Evolutionary conservation across 257 asterid species (phyloP), one percentile per base, ranked within the genome.

Genomic region (Scutellaria minor): DNA sequence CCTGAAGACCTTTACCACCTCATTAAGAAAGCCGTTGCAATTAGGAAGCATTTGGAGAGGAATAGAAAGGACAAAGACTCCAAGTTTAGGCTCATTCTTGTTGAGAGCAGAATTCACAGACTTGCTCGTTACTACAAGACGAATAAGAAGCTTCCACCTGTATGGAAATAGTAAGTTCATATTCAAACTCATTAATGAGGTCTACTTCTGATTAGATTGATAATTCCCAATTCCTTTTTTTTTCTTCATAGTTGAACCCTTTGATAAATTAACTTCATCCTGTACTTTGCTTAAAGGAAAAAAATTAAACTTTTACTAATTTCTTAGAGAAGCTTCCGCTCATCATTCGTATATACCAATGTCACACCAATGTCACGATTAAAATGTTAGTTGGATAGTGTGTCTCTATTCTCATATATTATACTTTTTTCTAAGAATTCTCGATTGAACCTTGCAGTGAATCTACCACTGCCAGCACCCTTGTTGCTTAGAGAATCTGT

Each of bases 101-200:
- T 83, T 40, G 85, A 83, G 71, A 83, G 85, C 84, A 81, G 83
- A 45, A 81, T 81, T 45, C 83, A 78, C 81, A 71, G 83, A 44
- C 83, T 78, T 39, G 81, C 88, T 70, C 87, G 87, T 63, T 83
- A 83, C 76, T 83, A 83, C 82, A 83, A 83, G 79, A 83, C 80
- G 64, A 80, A 83, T 54, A 83, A 83, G 79, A 83, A 83, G 80
- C 88, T 83, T 52, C 88, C 88, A 60, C 88, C 88, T 18, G 83
- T 83, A 66, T 83, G 88, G 85, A 83, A 83, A 68, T 83, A 80
- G 88, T 83, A 76, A 72, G 82, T 73, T 55, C 64, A 58, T 67
- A 41, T 1, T 3, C 50, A 4, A 51, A 37, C 5, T 40, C 18
- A 45, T 52, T 68, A 27, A 3, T 48, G 45, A 12, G 3, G 31